A percentile compares a stretch with the other conserved stretches of the same genome.
These are phyloP conservation scores for Fusarium neocosmosporiellum DNA, from an alignment of 2,329 filamentous ascomycete genomes.

Conservation along the genomic window DNA sequence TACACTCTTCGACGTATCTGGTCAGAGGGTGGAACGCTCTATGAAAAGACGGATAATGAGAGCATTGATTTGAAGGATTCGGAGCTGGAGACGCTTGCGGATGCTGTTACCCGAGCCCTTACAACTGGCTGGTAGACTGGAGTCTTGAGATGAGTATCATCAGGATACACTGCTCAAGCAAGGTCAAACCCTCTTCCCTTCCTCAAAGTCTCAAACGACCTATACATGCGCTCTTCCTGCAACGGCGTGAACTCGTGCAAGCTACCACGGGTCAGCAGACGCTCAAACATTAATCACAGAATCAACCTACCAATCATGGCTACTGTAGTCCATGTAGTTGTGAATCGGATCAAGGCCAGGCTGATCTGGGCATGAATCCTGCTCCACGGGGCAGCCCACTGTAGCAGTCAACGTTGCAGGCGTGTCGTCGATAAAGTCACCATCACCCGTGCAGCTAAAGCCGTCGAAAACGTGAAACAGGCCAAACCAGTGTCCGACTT, in stretches of 20 bases:
- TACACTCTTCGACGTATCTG: constrained; percentile 77
- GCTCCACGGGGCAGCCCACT: constrained; percentile 51
- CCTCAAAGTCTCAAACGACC: not conserved
- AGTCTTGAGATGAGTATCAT: not conserved
- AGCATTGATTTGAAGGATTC: constrained; percentile 62
- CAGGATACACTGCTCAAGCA: not conserved
- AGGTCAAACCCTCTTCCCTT: not conserved
- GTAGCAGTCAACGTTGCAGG: constrained; percentile 49
- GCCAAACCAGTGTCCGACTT: constrained; percentile 62
- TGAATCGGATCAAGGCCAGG: constrained; percentile 50
- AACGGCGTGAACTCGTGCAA: constrained; percentile 37
- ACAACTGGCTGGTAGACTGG: constrained; percentile 32
- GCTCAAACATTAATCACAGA: not conserved
- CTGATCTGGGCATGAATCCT: constrained; percentile 49
- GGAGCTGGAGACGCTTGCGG: constrained; percentile 63
- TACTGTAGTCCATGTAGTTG: constrained; percentile 56
- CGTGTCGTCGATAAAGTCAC: constrained; percentile 56
- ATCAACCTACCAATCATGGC: constrained; percentile 50
- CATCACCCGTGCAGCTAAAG: constrained; percentile 47
- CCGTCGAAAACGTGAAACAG: constrained; percentile 61
- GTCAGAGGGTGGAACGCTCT: constrained; percentile 78
- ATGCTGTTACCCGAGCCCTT: constrained; percentile 30
- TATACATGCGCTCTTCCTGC: constrained; percentile 53
- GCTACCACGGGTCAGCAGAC: not conserved
- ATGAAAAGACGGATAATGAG: constrained; percentile 75